Conservation (phyloP, 2,329 filamentous ascomycete genomes). For the Pseudogymnoascus sp. region DNA sequence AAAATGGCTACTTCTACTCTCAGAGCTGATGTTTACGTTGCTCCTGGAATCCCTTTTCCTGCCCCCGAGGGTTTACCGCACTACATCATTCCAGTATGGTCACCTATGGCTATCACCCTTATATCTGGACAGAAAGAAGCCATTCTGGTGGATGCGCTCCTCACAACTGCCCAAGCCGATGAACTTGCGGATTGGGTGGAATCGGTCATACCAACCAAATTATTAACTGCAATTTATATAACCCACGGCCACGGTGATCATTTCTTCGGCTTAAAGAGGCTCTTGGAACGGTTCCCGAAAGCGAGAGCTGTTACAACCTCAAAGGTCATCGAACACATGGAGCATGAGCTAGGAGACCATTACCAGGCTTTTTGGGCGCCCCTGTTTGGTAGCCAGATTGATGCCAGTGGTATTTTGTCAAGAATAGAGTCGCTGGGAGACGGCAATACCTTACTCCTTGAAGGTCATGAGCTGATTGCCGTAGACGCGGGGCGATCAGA, state of each 20-base stretch:
- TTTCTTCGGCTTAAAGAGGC: conserved; percentile 30
- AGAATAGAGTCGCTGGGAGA: too few species aligned
- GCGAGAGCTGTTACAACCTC: neutral
- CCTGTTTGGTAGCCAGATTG: neutral
- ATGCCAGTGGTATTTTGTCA: too few species aligned
- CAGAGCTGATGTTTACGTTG: too few species aligned
- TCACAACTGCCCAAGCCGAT: conserved; percentile 29
- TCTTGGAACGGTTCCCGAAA: too few species aligned
- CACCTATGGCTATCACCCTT: conserved; percentile 20
- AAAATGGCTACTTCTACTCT: too few species aligned
- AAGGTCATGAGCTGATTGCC: neutral
- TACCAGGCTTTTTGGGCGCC: neutral
- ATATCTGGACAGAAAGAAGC: conserved; percentile 26
- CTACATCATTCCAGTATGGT: conserved; percentile 11
- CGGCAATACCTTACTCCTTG: too few species aligned
- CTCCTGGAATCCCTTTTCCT: too few species aligned
- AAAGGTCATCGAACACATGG: conserved; percentile 12
- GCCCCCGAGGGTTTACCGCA: too few species aligned
- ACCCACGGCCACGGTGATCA: conserved; percentile 41
- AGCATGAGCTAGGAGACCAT: conserved; percentile 14
- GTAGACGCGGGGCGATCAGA: conserved; percentile 28
- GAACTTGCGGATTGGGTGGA: conserved; percentile 35
- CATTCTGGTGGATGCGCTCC: conserved; percentile 35
- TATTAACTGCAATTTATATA: conserved; percentile 35
- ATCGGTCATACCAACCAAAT: conserved; percentile 25